Conservation (phyloP, 192 early-diverging fungal genomes). For the Kickxella alabastrina region DNA sequence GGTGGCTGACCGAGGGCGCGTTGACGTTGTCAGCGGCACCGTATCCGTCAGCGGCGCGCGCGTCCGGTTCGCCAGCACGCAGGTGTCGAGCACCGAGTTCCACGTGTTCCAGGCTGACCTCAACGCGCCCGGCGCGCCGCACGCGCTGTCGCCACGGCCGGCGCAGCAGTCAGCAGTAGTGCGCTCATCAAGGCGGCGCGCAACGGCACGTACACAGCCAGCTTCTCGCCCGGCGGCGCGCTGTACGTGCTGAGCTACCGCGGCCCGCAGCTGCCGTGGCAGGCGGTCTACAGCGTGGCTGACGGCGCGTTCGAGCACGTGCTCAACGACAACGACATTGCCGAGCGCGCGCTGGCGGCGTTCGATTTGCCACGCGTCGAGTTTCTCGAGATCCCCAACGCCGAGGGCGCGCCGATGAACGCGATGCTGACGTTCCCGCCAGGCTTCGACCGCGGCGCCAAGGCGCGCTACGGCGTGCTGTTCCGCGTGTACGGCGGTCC, state of each 20-base stretch:
- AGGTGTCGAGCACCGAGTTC: slow-evolving; percentile 32
- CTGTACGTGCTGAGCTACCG: slow-evolving; percentile 76
- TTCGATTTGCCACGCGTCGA: slow-evolving; percentile 60
- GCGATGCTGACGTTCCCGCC: slow-evolving; percentile 77
- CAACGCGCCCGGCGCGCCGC: slow-evolving; percentile 14
- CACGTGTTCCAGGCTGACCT: slow-evolving; percentile 50
- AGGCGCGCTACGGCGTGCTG: slow-evolving; percentile 78
- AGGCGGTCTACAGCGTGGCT: slow-evolving; percentile 57
- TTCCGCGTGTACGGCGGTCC: slow-evolving; percentile 91
- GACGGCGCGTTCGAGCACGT: slow-evolving; percentile 55
- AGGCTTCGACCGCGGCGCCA: slow-evolving; percentile 63
- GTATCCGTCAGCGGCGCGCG: slow-evolving; percentile 29
- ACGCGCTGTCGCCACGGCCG: slow-evolving; percentile 34
- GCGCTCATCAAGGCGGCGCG: slow-evolving; percentile 21
- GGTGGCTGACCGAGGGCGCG: slow-evolving; percentile 63
- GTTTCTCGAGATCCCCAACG: slow-evolving; percentile 47
- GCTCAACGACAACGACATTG: slow-evolving; percentile 55
- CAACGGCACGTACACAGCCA: slow-evolving; percentile 57
- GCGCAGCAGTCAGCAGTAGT: slow-evolving; percentile 19
- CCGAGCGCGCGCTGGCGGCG: slow-evolving; percentile 45
- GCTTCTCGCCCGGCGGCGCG: slow-evolving; percentile 67
- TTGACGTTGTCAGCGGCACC: slow-evolving; percentile 60
- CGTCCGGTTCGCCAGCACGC: slow-evolving; percentile 51
- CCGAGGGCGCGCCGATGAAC: slow-evolving; percentile 62
- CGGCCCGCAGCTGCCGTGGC: slow-evolving; percentile 82